Percentiles rank a stretch among this genome's conserved stretches.
Evolutionary conservation across 805 yeast genomes (phyloP).

Genomic region (Grigorovia jiainica): DNA sequence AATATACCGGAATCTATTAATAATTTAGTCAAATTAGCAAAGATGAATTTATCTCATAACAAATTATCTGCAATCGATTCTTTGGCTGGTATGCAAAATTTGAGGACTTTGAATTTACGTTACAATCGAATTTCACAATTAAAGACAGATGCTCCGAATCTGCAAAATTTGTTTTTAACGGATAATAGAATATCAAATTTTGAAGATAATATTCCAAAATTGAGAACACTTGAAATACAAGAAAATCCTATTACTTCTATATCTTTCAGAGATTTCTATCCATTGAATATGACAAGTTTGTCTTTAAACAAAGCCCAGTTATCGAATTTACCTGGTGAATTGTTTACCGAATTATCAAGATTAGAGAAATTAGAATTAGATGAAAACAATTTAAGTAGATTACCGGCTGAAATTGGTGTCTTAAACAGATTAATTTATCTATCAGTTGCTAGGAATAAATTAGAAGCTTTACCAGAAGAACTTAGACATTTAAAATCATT

Average conservation of each 20-base stretch:
- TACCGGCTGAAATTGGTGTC: slow-evolving; percentile 60
- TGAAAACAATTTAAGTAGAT: slow-evolving; percentile 66
- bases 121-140: slow-evolving; percentile 49
- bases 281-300: slow-evolving; percentile 56
- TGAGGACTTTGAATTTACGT: slow-evolving; percentile 68
- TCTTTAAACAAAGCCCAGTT: slow-evolving; percentile 78
- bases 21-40: slow-evolving; percentile 49
- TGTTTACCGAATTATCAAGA: slow-evolving; percentile 51
- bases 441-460: slow-evolving; percentile 64
- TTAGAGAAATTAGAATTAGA: slow-evolving; percentile 69
- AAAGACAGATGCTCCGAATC: slow-evolving; percentile 37
- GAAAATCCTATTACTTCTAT: slow-evolving; percentile 69
- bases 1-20: slow-evolving; percentile 53
- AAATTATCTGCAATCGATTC: slow-evolving; percentile 35
- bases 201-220: slow-evolving; percentile 48
- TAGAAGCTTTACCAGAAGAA: slow-evolving; percentile 58
- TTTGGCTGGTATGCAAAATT: slow-evolving; percentile 42
- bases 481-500: slow-evolving; percentile 53
- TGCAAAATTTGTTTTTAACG: slow-evolving; percentile 65
- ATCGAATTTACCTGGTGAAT: slow-evolving; percentile 57
- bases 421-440: slow-evolving; percentile 53
- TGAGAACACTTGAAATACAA: slow-evolving; percentile 64
- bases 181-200: slow-evolving; percentile 69
- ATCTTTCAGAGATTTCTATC: slow-evolving; percentile 33
- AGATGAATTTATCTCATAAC: slow-evolving; percentile 69